phyloP scores from a whole-genome alignment of 2,329 filamentous ascomycete species.

The Verticillium dahliae region DNA sequence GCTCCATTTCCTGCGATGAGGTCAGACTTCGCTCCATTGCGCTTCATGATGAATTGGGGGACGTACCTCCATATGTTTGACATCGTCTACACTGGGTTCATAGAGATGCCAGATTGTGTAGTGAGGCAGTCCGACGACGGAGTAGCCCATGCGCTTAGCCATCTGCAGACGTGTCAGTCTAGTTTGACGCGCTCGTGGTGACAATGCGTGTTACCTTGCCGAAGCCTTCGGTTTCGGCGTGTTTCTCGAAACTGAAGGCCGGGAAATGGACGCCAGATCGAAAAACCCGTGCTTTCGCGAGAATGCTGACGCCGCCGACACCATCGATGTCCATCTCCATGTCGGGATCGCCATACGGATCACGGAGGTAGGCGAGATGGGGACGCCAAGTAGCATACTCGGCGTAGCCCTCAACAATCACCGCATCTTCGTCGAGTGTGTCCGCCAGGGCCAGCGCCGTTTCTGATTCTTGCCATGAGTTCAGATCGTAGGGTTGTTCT shows the following conservation, averaged over 20 bases:
- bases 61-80: conserved; percentile 85
- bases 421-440: conserved; percentile 92
- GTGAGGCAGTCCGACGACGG: conserved; percentile 90
- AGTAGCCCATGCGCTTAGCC: conserved; percentile 93
- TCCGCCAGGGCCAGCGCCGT: conserved; percentile 90
- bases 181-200: background rate
- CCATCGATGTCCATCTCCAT: conserved; percentile 99
- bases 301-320: conserved; percentile 92
- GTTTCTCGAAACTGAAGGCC: conserved; percentile 97
- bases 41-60: background rate
- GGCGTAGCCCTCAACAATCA: conserved; percentile 97
- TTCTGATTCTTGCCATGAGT: conserved; percentile 99
- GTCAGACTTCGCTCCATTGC: conserved; percentile 3
- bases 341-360: conserved; percentile 94
- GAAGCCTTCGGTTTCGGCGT: conserved; percentile 96
- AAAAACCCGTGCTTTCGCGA: conserved; percentile 95
- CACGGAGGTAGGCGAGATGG: conserved; percentile 90
- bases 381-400: conserved; percentile 98
- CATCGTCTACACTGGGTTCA: conserved; percentile 96
- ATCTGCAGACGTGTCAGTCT: conserved; percentile 52
- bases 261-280: conserved; percentile 94
- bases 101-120: conserved; percentile 99
- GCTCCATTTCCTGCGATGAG: conserved; percentile 73
- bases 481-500: conserved; percentile 96
- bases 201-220: conserved; percentile 67